Evolutionary conservation across 1,284 basidiomycete genomes (phyloP).

Genomic region (Heterobasidion occidentale): DNA sequence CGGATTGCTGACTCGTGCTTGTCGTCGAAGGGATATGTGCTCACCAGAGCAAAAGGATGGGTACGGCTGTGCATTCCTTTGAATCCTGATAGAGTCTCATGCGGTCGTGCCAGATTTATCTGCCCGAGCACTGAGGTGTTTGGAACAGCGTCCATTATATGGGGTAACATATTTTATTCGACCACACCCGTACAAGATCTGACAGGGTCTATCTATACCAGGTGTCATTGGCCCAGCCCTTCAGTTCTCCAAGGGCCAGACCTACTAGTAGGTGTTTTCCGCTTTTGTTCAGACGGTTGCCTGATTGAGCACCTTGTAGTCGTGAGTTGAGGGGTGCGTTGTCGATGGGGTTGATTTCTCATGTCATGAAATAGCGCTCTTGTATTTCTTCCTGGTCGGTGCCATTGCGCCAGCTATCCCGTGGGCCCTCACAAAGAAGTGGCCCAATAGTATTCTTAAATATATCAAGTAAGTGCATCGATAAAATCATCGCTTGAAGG

Average conservation of each 20-base stretch:
- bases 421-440: conserved; percentile 27
- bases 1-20: not conserved
- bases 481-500: not conserved
- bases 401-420: conserved; percentile 31
- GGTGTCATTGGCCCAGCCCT: conserved; percentile 12
- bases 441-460: conserved; percentile 31
- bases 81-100: too few relatives aligned
- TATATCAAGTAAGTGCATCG: conserved; percentile 31
- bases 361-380: conserved; percentile 16
- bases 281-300: not conserved
- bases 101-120: conserved; percentile 24
- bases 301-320: not conserved
- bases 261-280: conserved; percentile 10
- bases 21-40: conserved; percentile 38
- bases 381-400: conserved; percentile 40
- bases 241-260: conserved; percentile 10
- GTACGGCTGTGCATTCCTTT: conserved; percentile 6
- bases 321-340: not conserved
- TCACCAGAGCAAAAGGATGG: conserved; percentile 32
- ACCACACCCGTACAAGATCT: too few relatives aligned
- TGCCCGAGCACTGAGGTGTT: conserved; percentile 33
- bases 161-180: conserved; percentile 15
- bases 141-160: conserved; percentile 7
- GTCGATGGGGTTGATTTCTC: not conserved
- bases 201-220: not conserved